Conservation (phyloP, 1,284 basidiomycete genomes). For the Moniliophthora roreri region DNA sequence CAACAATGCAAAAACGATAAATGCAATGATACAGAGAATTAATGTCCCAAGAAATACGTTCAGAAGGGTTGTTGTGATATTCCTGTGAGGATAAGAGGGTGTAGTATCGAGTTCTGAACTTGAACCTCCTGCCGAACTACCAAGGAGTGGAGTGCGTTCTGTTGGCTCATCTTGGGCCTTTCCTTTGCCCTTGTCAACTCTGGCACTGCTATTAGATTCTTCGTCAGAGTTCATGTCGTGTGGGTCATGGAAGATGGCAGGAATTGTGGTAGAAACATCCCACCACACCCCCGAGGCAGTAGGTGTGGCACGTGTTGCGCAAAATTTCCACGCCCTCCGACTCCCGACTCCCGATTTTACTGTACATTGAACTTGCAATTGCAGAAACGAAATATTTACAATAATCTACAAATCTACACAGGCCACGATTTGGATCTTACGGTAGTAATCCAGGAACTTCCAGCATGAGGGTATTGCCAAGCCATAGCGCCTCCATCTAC, state of each 20-base stretch:
- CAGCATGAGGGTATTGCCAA: conserved; percentile 27
- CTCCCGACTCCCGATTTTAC: too few relatives aligned
- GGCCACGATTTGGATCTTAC: conserved; percentile 13
- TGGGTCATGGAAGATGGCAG: background rate
- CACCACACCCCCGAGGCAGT: too few relatives aligned
- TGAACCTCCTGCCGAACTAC: conserved; percentile 23
- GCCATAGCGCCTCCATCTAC: conserved; percentile 52
- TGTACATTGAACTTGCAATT: too few relatives aligned
- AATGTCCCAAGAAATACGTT: conserved; percentile 48
- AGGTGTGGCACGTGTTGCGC: too few relatives aligned
- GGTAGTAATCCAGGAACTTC: conserved; percentile 18
- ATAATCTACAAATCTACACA: background rate
- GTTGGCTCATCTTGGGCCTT: background rate
- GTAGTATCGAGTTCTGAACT: conserved; percentile 21
- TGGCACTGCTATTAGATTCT: background rate
- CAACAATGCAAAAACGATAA: conserved; percentile 45
- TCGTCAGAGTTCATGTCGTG: background rate
- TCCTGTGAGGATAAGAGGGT: conserved; percentile 27
- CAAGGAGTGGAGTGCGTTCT: conserved; percentile 19
- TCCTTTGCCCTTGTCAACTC: conserved; percentile 1
- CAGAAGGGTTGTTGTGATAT: conserved; percentile 43
- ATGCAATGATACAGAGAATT: conserved; percentile 33
- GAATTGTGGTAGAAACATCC: too few relatives aligned
- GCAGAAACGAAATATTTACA: too few relatives aligned
- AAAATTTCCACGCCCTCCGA: too few relatives aligned